phyloP scores from a whole-genome alignment of 192 early-diverging fungal species.

The Phycomyces blakesleeanus region DNA sequence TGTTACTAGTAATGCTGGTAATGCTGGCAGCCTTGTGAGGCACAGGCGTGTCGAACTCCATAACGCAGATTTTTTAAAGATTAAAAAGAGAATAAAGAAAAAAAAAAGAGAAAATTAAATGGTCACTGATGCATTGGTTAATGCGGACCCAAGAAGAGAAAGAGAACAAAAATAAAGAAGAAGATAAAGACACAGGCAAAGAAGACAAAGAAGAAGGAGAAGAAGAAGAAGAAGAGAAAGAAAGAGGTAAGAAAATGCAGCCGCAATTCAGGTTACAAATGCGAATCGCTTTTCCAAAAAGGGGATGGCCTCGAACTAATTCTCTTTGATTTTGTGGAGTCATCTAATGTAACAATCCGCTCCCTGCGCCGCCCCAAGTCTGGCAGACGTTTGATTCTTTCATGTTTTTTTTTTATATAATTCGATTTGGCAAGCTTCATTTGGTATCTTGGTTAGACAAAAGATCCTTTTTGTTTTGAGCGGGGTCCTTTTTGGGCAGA shows the following conservation, averaged over 20 bases:
- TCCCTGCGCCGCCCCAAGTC: too few species aligned
- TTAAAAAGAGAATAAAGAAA: slow-evolving; percentile 3
- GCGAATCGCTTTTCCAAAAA: background rate
- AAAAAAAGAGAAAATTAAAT: too few species aligned
- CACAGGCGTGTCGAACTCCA: slow-evolving; percentile 12
- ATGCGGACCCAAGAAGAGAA: slow-evolving; percentile 13
- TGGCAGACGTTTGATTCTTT: too few species aligned
- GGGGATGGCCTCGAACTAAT: background rate
- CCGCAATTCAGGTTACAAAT: slow-evolving; percentile 2
- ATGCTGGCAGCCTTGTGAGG: slow-evolving; percentile 11
- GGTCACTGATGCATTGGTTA: background rate
- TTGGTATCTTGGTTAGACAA: too few species aligned
- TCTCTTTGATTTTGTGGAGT: too few species aligned
- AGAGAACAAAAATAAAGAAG: slow-evolving; percentile 14
- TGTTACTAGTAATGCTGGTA: slow-evolving; percentile 9
- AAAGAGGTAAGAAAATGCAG: background rate
- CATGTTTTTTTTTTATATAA: too few species aligned
- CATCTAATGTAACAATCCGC: too few species aligned
- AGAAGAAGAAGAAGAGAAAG: slow-evolving; percentile 7
- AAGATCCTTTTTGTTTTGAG: too few species aligned
- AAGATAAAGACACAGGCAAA: background rate
- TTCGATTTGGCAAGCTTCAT: too few species aligned
- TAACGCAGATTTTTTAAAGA: background rate
- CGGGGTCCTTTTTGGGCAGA: too few species aligned
- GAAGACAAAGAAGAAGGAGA: background rate